phyloP scores from a whole-genome alignment of 352 stramenopile genomes.

The Phytophthora capsici region DNA sequence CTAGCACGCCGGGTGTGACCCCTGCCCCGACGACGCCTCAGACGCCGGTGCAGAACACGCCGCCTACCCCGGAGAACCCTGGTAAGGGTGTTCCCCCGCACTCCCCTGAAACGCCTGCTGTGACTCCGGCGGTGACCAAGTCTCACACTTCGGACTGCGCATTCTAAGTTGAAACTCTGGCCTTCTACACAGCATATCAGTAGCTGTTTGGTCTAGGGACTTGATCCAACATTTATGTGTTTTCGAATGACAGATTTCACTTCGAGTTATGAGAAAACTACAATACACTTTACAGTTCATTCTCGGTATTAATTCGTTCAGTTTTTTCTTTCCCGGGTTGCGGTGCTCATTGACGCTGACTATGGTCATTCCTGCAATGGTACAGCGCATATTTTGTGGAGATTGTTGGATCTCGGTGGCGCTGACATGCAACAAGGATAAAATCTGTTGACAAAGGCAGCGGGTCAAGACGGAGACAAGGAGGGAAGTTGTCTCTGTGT shows the following conservation, averaged over 20 bases:
- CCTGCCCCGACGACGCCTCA: no score
- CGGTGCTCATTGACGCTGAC: no score
- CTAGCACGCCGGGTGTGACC: no score
- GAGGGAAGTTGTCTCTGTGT: no score
- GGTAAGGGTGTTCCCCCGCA: background rate
- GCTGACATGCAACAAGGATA: background rate
- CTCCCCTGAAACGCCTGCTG: constrained; percentile 15
- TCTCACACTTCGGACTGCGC: constrained; percentile 29
- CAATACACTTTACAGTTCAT: background rate
- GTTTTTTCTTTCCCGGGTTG: no score
- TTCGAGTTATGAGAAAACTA: constrained; percentile 7
- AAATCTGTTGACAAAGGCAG: background rate
- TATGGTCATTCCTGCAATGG: no score
- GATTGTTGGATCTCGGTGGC: background rate
- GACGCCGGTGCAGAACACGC: constrained; percentile 4
- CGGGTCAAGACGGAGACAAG: no score
- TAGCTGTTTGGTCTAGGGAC: background rate
- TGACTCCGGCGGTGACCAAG: constrained; percentile 21
- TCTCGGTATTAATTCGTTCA: no score
- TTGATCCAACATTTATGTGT: constrained; percentile 5
- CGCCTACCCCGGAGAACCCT: constrained; percentile 14
- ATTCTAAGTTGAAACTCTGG: constrained; percentile 12
- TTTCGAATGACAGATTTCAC: constrained; percentile 22
- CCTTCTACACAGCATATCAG: no score
- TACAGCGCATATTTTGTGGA: no score